Evolutionary conservation across 345 rosid species (phyloP).

Genomic region (Diplotaxis tenuifolia): DNA sequence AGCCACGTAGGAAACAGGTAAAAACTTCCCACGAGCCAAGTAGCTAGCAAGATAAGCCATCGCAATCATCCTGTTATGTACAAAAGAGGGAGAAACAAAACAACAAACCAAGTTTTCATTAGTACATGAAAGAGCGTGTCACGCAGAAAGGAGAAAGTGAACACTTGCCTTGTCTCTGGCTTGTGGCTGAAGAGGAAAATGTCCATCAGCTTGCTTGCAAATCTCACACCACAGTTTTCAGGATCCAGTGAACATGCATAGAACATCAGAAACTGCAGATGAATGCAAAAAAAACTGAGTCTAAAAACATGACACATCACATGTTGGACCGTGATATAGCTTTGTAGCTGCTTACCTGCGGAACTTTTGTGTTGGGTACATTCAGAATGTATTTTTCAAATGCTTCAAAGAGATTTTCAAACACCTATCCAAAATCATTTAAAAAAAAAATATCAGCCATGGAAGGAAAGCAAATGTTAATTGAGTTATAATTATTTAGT

Average conservation of each 20-base stretch:
- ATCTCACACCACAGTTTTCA: constrained; percentile 69
- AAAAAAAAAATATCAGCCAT: not conserved
- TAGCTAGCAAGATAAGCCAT: constrained; percentile 91
- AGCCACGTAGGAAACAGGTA: constrained; percentile 49
- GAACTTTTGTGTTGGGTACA: constrained; percentile 74
- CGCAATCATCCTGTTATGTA: constrained; percentile 77
- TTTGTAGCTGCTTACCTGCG: constrained; percentile 63
- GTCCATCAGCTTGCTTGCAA: constrained; percentile 55
- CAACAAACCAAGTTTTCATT: not conserved
- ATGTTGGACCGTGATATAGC: not conserved
- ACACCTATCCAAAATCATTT: constrained; percentile 50
- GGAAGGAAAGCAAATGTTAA: not conserved
- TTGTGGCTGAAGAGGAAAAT: constrained; percentile 44
- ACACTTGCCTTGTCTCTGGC: constrained; percentile 57
- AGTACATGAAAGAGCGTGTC: not conserved
- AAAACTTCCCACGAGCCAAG: constrained; percentile 78
- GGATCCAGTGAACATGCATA: too few species aligned
- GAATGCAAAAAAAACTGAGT: constrained; percentile 2
- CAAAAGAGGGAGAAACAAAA: not conserved
- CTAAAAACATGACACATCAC: not conserved
- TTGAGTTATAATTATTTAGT: not conserved
- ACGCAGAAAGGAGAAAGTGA: constrained; percentile 4
- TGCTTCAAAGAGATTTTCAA: constrained; percentile 63
- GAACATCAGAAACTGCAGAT: constrained; percentile 82
- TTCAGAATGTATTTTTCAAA: constrained; percentile 55